Evolutionary conservation across 1,284 basidiomycete genomes (phyloP).

Genomic region (Leccinum ponderosum): DNA sequence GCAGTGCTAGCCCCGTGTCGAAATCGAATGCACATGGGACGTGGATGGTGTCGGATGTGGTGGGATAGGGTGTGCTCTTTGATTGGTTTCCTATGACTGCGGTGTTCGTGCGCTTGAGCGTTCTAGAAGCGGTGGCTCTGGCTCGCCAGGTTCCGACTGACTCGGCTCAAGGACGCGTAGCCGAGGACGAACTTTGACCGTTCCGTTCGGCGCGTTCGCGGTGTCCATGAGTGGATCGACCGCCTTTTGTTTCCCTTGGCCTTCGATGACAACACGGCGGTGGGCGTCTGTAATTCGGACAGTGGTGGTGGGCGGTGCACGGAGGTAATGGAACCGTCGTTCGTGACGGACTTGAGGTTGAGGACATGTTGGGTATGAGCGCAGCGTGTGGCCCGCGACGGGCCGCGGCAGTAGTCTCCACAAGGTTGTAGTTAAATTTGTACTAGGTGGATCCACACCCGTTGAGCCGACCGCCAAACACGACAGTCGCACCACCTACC

Average conservation of each 20-base stretch:
- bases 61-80: slow-evolving; percentile 48
- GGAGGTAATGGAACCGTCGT: slow-evolving; percentile 7
- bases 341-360: slow-evolving; percentile 31
- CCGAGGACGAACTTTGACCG: slow-evolving; percentile 9
- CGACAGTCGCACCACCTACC: slow-evolving; percentile 43
- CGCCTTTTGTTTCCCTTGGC: slow-evolving; percentile 36
- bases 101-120: slow-evolving; percentile 20
- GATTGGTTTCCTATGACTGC: slow-evolving; percentile 44
- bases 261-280: slow-evolving; percentile 20
- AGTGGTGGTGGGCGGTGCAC: slow-evolving; percentile 11
- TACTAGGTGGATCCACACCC: slow-evolving; percentile 43
- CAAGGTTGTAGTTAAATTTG: slow-evolving; percentile 60
- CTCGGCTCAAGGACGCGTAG: neutral
- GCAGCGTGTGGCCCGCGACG: slow-evolving; percentile 64
- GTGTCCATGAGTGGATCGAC: slow-evolving; percentile 37
- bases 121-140: slow-evolving; percentile 3
- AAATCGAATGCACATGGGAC: slow-evolving; percentile 53
- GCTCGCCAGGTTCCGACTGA: neutral
- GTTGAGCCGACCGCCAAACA: slow-evolving; percentile 5
- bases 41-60: slow-evolving; percentile 46
- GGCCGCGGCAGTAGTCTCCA: slow-evolving; percentile 45
- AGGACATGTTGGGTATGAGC: slow-evolving; percentile 56
- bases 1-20: slow-evolving; percentile 50
- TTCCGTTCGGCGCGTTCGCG: slow-evolving; percentile 13
- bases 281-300: neutral